A percentile compares a stretch with the other conserved stretches of the same genome.
These are phyloP conservation scores for Chrysoporthe deuterocubensis DNA, from an alignment of 2,329 filamentous ascomycete genomes.

Conservation along the genomic window DNA sequence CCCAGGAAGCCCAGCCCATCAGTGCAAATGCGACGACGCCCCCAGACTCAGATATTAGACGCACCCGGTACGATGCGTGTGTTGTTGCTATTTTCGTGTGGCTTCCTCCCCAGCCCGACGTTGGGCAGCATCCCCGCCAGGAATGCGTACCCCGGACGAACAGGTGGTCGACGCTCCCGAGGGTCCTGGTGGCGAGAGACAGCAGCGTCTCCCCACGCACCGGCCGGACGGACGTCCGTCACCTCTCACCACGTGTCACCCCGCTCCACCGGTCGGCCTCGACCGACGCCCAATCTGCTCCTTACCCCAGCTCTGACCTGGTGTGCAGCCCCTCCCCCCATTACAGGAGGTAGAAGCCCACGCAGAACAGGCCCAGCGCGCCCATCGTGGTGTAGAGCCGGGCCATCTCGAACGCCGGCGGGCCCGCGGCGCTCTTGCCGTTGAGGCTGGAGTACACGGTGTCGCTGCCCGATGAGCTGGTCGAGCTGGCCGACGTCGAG, in stretches of 20 bases:
- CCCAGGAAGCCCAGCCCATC: background rate
- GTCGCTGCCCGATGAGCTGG: slow-evolving; percentile 39
- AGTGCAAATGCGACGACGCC: background rate
- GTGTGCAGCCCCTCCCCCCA: background rate
- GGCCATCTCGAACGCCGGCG: slow-evolving; percentile 19
- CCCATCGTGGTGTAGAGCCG: slow-evolving; percentile 25
- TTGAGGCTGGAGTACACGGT: slow-evolving; percentile 44
- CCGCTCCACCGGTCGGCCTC: background rate
- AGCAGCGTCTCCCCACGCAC: background rate
- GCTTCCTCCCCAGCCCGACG: background rate
- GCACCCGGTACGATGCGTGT: background rate
- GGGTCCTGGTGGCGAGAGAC: background rate
- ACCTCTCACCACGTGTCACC: slow-evolving; percentile 4
- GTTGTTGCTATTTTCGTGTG: background rate
- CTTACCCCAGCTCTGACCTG: background rate
- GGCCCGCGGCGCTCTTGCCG: slow-evolving; percentile 23
- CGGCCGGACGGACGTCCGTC: background rate
- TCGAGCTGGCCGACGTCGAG: slow-evolving; percentile 36
- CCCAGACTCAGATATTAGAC: slow-evolving; percentile 2
- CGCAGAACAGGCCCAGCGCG: slow-evolving; percentile 23
- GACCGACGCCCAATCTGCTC: background rate
- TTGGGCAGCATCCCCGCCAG: background rate
- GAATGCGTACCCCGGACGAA: background rate
- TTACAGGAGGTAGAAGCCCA: slow-evolving; percentile 29
- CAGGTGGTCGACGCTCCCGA: background rate